Evolutionary conservation across 169 alveolate genomes (phyloP).

Genomic region (Toxoplasma gondii): DNA sequence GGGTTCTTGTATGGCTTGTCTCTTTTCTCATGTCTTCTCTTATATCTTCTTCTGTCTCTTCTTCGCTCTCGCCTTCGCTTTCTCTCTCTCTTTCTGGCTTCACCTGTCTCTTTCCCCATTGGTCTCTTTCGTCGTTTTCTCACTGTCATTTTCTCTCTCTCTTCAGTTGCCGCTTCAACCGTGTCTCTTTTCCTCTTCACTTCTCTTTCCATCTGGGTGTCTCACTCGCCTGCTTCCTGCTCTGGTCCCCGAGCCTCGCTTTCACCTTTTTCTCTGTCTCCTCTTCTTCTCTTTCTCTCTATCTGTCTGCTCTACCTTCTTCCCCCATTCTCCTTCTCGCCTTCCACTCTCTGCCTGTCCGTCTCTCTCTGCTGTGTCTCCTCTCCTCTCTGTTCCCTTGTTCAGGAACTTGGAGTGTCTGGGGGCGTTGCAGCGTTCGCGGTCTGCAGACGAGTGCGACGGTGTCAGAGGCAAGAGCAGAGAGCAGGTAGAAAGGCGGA

Average conservation of each 20-base stretch:
- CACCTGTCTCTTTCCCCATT: not conserved
- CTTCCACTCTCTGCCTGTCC: not conserved
- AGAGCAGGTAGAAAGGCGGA: not conserved
- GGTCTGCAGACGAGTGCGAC: not conserved
- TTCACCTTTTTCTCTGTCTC: too few species aligned
- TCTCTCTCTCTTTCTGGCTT: not conserved
- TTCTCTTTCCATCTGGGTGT: not conserved
- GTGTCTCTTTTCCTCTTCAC: not conserved
- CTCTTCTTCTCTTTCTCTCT: too few species aligned
- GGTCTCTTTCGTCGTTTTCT: too few species aligned
- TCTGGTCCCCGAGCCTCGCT: not conserved
- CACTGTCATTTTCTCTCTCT: not conserved
- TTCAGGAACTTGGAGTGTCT: conserved; percentile 53
- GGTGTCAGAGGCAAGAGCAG: not conserved
- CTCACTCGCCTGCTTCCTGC: not conserved
- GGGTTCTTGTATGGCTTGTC: not conserved
- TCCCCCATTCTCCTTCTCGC: not conserved
- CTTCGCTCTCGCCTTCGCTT: not conserved
- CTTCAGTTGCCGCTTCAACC: not conserved
- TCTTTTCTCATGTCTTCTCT: not conserved
- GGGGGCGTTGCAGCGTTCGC: conserved; percentile 45
- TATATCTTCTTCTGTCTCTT: not conserved
- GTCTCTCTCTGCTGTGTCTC: not conserved
- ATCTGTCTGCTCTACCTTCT: not conserved
- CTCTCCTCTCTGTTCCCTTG: not conserved